Conservation (phyloP, 768 basidiomycete genomes). For the Nidularia pulvinata region DNA sequence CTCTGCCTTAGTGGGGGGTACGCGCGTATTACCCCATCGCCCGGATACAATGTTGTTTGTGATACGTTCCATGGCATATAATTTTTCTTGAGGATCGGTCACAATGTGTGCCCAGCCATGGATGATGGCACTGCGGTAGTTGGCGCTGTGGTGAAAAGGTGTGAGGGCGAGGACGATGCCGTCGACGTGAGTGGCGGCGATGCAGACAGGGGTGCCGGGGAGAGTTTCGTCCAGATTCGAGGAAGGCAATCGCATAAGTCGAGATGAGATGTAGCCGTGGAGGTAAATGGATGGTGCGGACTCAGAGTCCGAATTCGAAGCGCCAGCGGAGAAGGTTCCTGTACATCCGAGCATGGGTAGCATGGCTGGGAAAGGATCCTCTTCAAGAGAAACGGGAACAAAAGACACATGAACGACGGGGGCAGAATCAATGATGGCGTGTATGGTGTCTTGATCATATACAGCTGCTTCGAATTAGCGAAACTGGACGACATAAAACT, state of each 20-base stretch:
- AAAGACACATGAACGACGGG: conserved; percentile 22
- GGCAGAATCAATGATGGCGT: conserved; percentile 15
- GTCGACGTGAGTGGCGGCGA: conserved; percentile 20
- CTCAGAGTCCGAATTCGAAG: not conserved
- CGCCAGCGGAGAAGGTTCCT: conserved; percentile 10
- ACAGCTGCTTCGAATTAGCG: conserved; percentile 2
- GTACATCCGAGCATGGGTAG: conserved; percentile 21
- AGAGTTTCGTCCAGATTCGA: conserved; percentile 6
- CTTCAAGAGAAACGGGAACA: conserved; percentile 12
- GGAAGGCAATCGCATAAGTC: conserved; percentile 15
- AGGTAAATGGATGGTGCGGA: conserved; percentile 15
- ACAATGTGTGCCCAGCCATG: conserved; percentile 18
- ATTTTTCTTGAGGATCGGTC: conserved; percentile 15
- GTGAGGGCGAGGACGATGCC: conserved; percentile 23
- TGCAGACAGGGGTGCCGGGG: conserved; percentile 19
- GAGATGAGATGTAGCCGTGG: conserved; percentile 17
- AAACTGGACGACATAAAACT: not conserved
- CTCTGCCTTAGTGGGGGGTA: conserved; percentile 19
- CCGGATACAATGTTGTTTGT: conserved; percentile 16
- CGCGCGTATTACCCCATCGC: conserved; percentile 19
- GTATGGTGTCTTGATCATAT: conserved; percentile 18
- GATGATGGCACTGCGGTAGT: conserved; percentile 22
- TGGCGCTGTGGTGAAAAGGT: conserved; percentile 22
- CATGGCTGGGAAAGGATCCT: conserved; percentile 22
- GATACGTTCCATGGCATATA: conserved; percentile 17